Base-by-base conservation (phyloP, 805 yeast genomes). In the Lipomyces sp. region DNA sequence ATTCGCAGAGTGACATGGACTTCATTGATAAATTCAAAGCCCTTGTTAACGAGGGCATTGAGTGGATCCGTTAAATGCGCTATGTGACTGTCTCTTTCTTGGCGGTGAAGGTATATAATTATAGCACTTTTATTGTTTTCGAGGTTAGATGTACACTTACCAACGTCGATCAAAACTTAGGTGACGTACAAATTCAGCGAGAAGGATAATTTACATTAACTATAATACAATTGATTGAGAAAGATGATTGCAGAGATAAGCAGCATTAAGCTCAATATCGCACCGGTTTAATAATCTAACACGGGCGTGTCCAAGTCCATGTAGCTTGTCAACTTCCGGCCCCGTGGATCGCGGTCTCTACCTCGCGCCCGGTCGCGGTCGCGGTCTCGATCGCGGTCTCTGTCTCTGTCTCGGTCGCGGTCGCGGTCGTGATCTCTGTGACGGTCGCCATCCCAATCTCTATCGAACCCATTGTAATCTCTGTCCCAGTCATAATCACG, bases 301-400 rank as follows among this genome's bases (percentile, higher is more conserved):
- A 66, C 70, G 10, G 59, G 59, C 30, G 45, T 35, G 10, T 64
- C 67, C 32, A 66, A 64, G 42, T 68, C 71, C 35, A 42, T 55
- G 59, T 68, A 68, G 29, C 71, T 62, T 18, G 67, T 29, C 53
- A 66, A 48, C 53, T 61, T 51, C 15, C 71, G 60, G 3, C 70
- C 70, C 15, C 68, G 57, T 6, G 61, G 63, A 30, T 64, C 70
- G n/a, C 53, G 55, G 51, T 39, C 67, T 11, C 64, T 37, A n/a
- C 56, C 62, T 32, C 42, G 56, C 4, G 45, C 63, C 15, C 63
- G 51, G 2, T 35, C 50, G 18, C 39, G 8, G 4, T 34, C 50
- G 4, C 32, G n/a, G 24, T 13, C 30, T 13, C 33, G n/a, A 30
- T 63, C 59, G 4, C 64, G 64, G 29, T 56, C 65, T 11, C 65